phyloP scores from a whole-genome alignment of 192 early-diverging fungal species.

The Gaertneriomyces semiglobifer region DNA sequence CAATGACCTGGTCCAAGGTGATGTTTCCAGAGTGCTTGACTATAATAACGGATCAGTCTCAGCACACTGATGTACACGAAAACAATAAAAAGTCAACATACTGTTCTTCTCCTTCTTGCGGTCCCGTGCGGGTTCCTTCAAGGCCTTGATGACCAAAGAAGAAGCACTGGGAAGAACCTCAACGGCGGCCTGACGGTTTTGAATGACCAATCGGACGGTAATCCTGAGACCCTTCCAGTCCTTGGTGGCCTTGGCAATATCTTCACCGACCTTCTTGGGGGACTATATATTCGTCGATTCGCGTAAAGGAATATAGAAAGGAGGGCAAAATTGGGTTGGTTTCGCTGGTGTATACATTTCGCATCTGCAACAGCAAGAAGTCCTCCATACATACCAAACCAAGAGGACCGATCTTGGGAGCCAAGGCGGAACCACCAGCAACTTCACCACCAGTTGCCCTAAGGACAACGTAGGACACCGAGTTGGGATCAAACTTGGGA shows the following conservation, averaged over 20 bases:
- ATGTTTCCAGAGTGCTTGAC: constrained; percentile 97
- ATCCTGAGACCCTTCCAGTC: constrained; percentile 99
- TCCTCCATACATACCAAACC: constrained; percentile 62
- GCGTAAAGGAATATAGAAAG: no score
- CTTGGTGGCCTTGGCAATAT: constrained; percentile 99
- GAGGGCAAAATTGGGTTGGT: not conserved
- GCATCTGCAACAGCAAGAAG: not conserved
- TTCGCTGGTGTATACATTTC: not conserved
- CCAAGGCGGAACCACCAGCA: constrained; percentile 93
- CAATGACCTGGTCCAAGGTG: constrained; percentile 87
- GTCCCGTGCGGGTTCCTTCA: constrained; percentile 96
- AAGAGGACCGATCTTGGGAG: constrained; percentile 99
- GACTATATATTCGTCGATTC: constrained; percentile 42
- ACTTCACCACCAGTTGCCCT: constrained; percentile 98
- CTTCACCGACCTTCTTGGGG: constrained; percentile 99
- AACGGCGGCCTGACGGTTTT: constrained; percentile 99
- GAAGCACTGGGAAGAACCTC: constrained; percentile 95
- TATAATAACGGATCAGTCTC: not conserved
- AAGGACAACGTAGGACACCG: constrained; percentile 83
- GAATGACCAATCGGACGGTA: constrained; percentile 96
- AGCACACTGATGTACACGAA: not conserved
- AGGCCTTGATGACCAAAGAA: constrained; percentile 92
- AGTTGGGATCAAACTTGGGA: constrained; percentile 83
- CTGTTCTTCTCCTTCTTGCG: constrained; percentile 99
- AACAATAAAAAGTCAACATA: constrained; percentile 22